Percentiles rank a stretch among this genome's conserved stretches.
Conservation (phyloP, 1,139 yeast species). For the Pichia sp. region DNA sequence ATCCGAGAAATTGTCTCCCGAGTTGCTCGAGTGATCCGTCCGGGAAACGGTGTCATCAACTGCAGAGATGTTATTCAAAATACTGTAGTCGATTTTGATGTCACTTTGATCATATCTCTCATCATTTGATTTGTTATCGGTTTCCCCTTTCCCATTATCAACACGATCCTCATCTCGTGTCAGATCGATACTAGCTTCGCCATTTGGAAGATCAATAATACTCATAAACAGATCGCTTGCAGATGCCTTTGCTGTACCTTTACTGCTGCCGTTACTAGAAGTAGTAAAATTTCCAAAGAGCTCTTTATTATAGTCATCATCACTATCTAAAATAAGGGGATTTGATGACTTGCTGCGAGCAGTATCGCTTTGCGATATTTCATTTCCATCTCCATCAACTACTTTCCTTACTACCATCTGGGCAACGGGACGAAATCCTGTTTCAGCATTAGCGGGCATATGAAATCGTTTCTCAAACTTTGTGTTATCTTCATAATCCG, state of each 20-base stretch:
- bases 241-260: neutral
- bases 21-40: neutral
- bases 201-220: neutral
- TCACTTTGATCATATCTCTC: neutral
- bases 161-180: constrained; percentile 6
- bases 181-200: constrained; percentile 7
- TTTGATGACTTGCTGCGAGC: neutral
- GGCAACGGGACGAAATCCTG: constrained; percentile 63
- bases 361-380: neutral
- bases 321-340: constrained; percentile 3
- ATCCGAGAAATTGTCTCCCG: constrained; percentile 14
- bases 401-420: constrained; percentile 35
- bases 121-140: neutral
- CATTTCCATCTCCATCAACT: constrained; percentile 1
- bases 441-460: constrained; percentile 75
- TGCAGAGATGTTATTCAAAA: neutral
- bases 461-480: constrained; percentile 46
- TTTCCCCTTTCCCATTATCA: neutral
- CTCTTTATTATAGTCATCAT: constrained; percentile 2
- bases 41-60: neutral
- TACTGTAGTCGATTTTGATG: neutral
- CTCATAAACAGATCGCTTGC: constrained; percentile 2
- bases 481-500: constrained; percentile 23
- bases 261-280: neutral
- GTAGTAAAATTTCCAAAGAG: neutral